Evolutionary conservation across 163 green algal species (phyloP), one percentile per base, ranked within the genome.

Genomic region (Prototheca wickerhamii): DNA sequence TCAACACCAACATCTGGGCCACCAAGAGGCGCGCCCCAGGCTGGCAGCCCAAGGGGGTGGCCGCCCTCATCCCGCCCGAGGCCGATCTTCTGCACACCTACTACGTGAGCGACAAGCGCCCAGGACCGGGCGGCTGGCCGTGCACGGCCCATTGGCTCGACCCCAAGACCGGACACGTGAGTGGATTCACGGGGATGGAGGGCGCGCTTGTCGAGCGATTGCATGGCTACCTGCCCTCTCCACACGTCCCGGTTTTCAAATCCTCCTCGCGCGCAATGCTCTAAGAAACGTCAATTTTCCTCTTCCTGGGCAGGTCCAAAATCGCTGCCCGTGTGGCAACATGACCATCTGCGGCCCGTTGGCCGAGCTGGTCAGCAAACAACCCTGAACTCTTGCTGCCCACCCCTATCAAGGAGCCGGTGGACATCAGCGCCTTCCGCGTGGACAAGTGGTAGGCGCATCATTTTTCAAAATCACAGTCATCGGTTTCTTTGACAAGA

Each of bases 1-100:
- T 84, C 71, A 89, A 89, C 76, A 87, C 80, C 35, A 89, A 89
- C 71, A 35, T 89, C 6, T 86, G 76, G 76, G 44, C 26, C 33
- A 12, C 35, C 17, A 50, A 8, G 32, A 49, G 49, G 35, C 35
- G 56, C 29, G 1, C 5, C 4, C 28, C 17, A 2, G 23, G 34
- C 35, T 58, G 1, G 5, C 8, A 21, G 3, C 21, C 51, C 4
- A 3, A 4, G 6, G 30, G 17, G 34, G 1, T 2, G 5, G n/a
- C 40, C 20, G 17, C 2, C 26, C 6, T 54, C 2, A 55, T 55
- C 5, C 17, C 28, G 40, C n/a, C 34, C 25, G n/a, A 17, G 20
- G n/a, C 10, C 29, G 12, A 18, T 4, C 37, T 12, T 1, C 40
- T n/a, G n/a, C n/a, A n/a, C n/a, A n/a, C 20, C 28, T 49, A 23